phyloP scores from a whole-genome alignment of 1,139 yeast genomes.

The Saccharomyces uvarum region DNA sequence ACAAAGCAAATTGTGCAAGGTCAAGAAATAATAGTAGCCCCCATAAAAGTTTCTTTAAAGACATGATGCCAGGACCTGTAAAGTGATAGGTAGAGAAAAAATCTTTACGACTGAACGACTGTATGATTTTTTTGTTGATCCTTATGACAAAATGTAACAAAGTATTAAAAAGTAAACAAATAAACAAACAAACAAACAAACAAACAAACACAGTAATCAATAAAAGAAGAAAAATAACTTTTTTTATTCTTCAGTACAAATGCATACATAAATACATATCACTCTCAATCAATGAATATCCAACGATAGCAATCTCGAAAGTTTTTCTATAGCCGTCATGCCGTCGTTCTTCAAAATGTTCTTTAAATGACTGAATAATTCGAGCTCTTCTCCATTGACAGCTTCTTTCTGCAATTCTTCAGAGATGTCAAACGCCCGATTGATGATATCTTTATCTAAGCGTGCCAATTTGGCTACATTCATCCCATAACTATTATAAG shows the following conservation, averaged over 20 bases:
- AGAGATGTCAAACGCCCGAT: constrained; percentile 44
- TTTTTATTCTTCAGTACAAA: not conserved
- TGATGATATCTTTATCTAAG: constrained; percentile 44
- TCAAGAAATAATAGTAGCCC: constrained; percentile 34
- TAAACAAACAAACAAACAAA: not conserved
- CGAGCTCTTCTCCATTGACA: constrained; percentile 7
- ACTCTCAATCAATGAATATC: not conserved
- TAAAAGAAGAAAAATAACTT: not conserved
- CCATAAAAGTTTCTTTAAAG: constrained; percentile 35
- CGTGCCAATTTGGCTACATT: constrained; percentile 72
- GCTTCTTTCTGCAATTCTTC: constrained; percentile 35
- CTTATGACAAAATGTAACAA: not conserved
- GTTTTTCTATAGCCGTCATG: constrained; percentile 4
- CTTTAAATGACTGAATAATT: not conserved
- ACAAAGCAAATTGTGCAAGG: constrained; percentile 43
- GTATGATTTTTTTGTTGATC: not conserved
- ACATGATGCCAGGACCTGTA: constrained; percentile 24
- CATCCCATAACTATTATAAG: constrained; percentile 64
- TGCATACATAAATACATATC: not conserved
- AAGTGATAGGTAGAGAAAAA: not conserved
- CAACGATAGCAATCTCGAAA: constrained; percentile 8
- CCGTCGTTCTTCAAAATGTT: not conserved
- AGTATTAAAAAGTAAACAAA: not conserved
- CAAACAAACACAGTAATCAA: not conserved
- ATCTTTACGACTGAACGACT: not conserved